Base-by-base conservation (phyloP, 768 basidiomycete species). In the Inosperma sp. region DNA sequence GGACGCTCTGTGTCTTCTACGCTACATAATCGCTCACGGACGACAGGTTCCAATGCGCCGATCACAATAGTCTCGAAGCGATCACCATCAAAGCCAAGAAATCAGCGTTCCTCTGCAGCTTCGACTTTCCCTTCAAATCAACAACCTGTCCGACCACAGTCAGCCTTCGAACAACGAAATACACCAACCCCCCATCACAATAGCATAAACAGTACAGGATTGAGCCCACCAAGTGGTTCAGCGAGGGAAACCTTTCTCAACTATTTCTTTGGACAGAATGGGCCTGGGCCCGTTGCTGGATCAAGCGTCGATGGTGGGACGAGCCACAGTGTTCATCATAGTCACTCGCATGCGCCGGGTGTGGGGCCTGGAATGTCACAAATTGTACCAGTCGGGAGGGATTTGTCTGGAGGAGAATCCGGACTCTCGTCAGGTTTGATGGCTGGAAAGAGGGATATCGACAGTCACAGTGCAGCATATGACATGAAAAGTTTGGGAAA, bases 401-500 rank as follows among this genome's bases (percentile, higher is more conserved):
- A 90, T 56, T 58, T 86, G 30, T 82, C 81, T 10, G 79, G 73
- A 3, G 64, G 68, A 7, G 84, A 86, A 43, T 62, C 69, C 13
- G 56, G 71, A 27, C 65, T 81, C 39, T 74, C 77, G 26, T 69
- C 78, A 12, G 86, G 87, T 4, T 63, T 88, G 22, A 76, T 88
- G 79, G 80, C 80, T 16, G 79, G 81, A 12, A 85, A 82, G 69
- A 71, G 79, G 44, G 72, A 75, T 9, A 64, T 88, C 42, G 89
- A 93, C 59, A 86, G 75, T 41, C 87, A 75, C 65, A 87, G 78
- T 59, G 88, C 93, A 49, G 93, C 89, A 40, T 97, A 84, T 66
- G 96, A 98, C 66, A 99, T 99, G 96, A 97, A 93, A 77, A 96
- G 93, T 63, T 75, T 98, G 46, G 93, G 94, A 35, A 93, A 88